phyloP scores from a whole-genome alignment of 2,329 filamentous ascomycete species.

The Botrytis porri region DNA sequence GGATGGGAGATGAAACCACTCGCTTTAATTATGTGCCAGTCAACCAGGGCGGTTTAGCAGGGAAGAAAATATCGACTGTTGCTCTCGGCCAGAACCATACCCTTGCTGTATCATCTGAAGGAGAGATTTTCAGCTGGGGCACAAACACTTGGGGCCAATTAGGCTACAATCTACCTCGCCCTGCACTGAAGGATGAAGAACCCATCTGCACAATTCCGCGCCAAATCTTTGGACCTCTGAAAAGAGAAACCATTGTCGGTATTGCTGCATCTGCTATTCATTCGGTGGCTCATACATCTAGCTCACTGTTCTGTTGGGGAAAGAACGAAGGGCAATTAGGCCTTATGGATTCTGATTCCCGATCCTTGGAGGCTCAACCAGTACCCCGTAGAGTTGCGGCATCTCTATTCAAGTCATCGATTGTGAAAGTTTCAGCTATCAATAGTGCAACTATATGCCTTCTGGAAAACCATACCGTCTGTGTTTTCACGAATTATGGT shows the following conservation, averaged over 20 bases:
- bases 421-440: conserved; percentile 80
- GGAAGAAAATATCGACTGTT: conserved; percentile 72
- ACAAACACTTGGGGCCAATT: conserved; percentile 82
- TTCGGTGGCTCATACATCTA: conserved; percentile 81
- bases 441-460: conserved; percentile 85
- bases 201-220: conserved; percentile 77
- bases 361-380: conserved; percentile 80
- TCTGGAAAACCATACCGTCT: conserved; percentile 83
- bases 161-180: conserved; percentile 72
- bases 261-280: conserved; percentile 87
- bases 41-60: conserved; percentile 67
- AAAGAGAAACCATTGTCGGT: conserved; percentile 78
- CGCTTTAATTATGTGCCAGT: conserved; percentile 83
- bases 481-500: conserved; percentile 92
- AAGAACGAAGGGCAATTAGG: conserved; percentile 94
- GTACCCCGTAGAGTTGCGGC: conserved; percentile 84
- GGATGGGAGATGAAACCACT: conserved; percentile 85
- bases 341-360: conserved; percentile 90
- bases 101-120: conserved; percentile 76
- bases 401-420: conserved; percentile 69
- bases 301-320: conserved; percentile 87
- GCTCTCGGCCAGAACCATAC: conserved; percentile 91
- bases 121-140: conserved; percentile 95
- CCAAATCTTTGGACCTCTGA: conserved; percentile 88
- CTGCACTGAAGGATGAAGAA: conserved; percentile 70